Base-by-base conservation (phyloP, 495 filamentous ascomycete species). In the Xylaria intraflava region DNA sequence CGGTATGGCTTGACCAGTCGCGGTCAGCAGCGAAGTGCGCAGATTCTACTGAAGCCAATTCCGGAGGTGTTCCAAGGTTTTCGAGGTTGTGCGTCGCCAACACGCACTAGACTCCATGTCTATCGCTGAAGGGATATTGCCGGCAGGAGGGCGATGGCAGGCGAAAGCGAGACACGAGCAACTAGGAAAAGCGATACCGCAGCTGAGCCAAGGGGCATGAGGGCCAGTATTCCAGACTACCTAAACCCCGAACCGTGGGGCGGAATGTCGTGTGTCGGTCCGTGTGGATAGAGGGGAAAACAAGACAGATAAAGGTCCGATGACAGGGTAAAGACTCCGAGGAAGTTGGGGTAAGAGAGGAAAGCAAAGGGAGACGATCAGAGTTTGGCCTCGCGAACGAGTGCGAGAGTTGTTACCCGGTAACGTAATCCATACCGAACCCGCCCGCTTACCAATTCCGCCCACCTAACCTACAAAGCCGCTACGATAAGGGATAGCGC, bases 101-200 rank as follows among this genome's bases (percentile, higher is more conserved):
- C 62, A 53, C 62, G 51, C 60, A 57, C 62, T 47, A 60, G 58
- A 58, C 65, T 67, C 65, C 65, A 67, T 67, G 62, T 67, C 65
- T 48, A 48, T 31, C 52, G 52, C 52, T 55, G 45, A 20, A 43
- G 19, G 30, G 44, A 38, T 22, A 49, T 38, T 44, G 45, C 20
- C 52, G 29, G n/a, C 11, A 35, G 44, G 11, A 14, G 14, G 45
- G 29, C 33, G 45, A 26, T 19, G 35, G 43, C 52, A 36, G 31
- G 36, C 44, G 19, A 27, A 42, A 40, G 33, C 26, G 26, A 38
- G 36, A 49, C 11, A 31, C 2, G 35, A 19, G 42, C 35, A 26
- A 43, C 7, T n/a, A 7, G 36, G 36, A 30, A 14, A 6, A 35
- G 31, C 44, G 26, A 43, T 42, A 26, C 23, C 35, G 45, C 51